Evolutionary conservation across 495 filamentous ascomycete genomes (phyloP).

Genomic region (Poronia punctata): DNA sequence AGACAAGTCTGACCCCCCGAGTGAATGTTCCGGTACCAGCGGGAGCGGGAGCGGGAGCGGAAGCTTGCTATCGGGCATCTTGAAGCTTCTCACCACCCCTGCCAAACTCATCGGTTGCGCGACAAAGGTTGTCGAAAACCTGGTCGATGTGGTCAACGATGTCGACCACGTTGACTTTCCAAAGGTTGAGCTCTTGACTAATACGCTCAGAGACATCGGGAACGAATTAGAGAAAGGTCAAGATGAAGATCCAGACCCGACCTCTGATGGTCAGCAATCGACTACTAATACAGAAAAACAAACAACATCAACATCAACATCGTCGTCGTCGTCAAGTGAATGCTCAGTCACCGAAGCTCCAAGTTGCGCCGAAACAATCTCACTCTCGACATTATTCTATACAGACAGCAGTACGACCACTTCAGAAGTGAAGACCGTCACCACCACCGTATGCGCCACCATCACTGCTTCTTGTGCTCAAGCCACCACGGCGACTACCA

Average conservation of each 20-base stretch:
- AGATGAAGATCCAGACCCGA: background rate
- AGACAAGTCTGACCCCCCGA: constrained; percentile 1
- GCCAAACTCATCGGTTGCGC: background rate
- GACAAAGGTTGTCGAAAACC: background rate
- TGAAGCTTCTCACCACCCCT: background rate
- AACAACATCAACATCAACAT: background rate
- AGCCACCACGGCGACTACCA: background rate
- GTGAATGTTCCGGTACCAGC: background rate
- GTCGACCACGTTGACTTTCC: background rate
- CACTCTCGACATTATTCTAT: background rate
- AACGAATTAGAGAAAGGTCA: background rate
- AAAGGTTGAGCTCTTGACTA: background rate
- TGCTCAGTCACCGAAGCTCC: background rate
- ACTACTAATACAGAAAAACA: background rate
- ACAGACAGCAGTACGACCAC: background rate
- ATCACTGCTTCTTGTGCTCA: background rate
- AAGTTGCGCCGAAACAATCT: background rate
- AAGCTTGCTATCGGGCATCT: background rate
- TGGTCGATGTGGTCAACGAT: background rate
- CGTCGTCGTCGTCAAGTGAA: background rate
- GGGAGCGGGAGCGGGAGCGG: background rate
- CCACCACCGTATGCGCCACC: background rate
- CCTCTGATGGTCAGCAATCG: background rate
- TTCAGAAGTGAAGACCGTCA: background rate
- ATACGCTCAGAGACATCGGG: background rate